Base-by-base conservation (phyloP, 106 monocot species). In the Phalaenopsis equestris region DNA sequence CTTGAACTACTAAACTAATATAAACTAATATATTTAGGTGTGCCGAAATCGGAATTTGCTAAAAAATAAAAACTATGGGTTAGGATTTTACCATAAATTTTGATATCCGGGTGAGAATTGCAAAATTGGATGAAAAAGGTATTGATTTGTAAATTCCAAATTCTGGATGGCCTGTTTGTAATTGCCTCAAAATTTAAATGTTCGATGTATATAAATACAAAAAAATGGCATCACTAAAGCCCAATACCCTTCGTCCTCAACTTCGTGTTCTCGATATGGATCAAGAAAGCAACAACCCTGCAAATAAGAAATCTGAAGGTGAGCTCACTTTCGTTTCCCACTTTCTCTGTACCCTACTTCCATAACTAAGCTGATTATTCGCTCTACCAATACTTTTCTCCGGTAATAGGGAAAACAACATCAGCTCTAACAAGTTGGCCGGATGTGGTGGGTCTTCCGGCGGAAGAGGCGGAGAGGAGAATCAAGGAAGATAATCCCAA, bases 381-480 rank as follows among this genome's bases (percentile, higher is more conserved):
- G 70, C 6, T 9, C 41, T 42, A 30, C 11, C 9, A 18, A 45
- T 45, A 18, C 1, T 74, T 30, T 43, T 72, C 1, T 43, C 18
- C 14, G 38, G 38, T 4, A 11, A 38, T n/a, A 70, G 76, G 24
- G 30, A 49, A 76, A 76, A 47, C 30, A 30, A 30, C 12, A n/a
- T n/a, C 48, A 19, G 30, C 14, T 14, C 49, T 48, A 46, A 3
- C 18, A n/a, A 70, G 19, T 10, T 83, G 83, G 83, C 83, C 79
- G n/a, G 83, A 83, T 41, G n/a, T 79, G 21, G 79, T 83, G 18
- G 83, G 79, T 2, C 79, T 83, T 30, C 18, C 79, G 0, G 72
- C 24, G 11, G 83, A 78, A 19, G 83, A 83, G 43, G 83, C 83
- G 15, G 57, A 79, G 73, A 83, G 41, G 43, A 79, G 55, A 42